These are phyloP conservation scores for Cladosporium phlei DNA, from an alignment of 2,329 filamentous ascomycete species.

Conservation along the genomic window DNA sequence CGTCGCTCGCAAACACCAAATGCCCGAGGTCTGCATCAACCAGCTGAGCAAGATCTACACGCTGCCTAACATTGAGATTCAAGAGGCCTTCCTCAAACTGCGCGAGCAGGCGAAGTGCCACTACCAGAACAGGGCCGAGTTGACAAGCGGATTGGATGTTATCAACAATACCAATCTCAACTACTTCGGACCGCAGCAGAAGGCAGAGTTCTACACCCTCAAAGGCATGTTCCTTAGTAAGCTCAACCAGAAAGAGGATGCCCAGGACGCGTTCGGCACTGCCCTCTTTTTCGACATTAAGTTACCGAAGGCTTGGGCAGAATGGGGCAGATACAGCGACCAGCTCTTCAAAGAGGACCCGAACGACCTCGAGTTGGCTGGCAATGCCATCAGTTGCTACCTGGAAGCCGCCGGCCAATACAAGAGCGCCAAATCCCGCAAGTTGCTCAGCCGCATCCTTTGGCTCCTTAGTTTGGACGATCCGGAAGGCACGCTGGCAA, in stretches of 20 bases:
- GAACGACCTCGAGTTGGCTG: constrained; percentile 72
- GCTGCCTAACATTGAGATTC: constrained; percentile 97
- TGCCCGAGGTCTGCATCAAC: constrained; percentile 94
- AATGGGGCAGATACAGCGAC: constrained; percentile 98
- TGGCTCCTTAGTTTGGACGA: constrained; percentile 96
- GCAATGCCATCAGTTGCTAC: constrained; percentile 92
- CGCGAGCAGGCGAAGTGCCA: constrained; percentile 99
- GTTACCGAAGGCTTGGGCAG: constrained; percentile 94
- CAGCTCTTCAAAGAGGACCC: constrained; percentile 91
- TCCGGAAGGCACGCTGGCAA: constrained; percentile 72
- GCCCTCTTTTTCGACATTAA: constrained; percentile 94
- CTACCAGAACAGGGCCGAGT: constrained; percentile 90
- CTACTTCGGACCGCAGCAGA: constrained; percentile 93
- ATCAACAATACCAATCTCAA: constrained; percentile 99
- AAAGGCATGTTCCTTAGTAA: constrained; percentile 99
- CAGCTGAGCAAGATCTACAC: constrained; percentile 98
- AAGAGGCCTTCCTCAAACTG: constrained; percentile 96
- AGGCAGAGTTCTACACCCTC: constrained; percentile 97
- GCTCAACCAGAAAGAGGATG: constrained; percentile 81
- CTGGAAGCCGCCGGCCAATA: constrained; percentile 92
- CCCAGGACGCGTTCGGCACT: constrained; percentile 89
- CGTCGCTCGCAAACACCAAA: constrained; percentile 91
- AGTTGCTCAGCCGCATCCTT: constrained; percentile 84
- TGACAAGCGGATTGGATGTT: constrained; percentile 89
- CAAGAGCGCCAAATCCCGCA: constrained; percentile 94